Base-by-base conservation (phyloP, 2,329 filamentous ascomycete genomes). In the Arthroderma sp. region DNA sequence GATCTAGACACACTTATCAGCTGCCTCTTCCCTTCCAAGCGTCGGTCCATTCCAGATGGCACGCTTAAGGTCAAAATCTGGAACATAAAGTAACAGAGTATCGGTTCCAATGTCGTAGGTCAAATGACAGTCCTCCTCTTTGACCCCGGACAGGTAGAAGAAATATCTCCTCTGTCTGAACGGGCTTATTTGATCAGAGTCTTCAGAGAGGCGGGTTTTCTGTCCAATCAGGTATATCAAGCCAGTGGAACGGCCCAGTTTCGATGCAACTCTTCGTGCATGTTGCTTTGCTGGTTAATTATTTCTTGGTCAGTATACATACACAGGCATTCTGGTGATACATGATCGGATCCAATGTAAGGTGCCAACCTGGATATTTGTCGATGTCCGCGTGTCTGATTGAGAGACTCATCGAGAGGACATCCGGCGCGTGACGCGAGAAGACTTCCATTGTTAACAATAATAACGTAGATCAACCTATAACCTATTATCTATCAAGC, bases 11-110 rank as follows among this genome's bases (percentile, higher is more conserved):
- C 47, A 70, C 55, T 58, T 66, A n/a, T 63, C 66, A 51, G 75
- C 66, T 46, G 80, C 81, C 47, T 84, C 77, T 9, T 79, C 72
- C 7, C 54, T 50, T 4, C 60, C 59, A 6, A 67, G 49, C 4
- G 64, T 65, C 8, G 63, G 63, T 1, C 64, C 64, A 58, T 62
- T 65, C 62, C 62, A 67, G 43, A 67, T 61, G 22, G 62, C 61
- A 32, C 56, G 59, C 43, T 56, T 61, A n/a, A 66, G 75, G 51
- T 83, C 75, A 50, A 80, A 75, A 53, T 77, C 75, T 2, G 83
- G 83, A 40, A 89, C 78, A 74, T 82, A 91, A 29, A 89, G 73
- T 4, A 73, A 77, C 46, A 91, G 72, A 22, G 67, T 64, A 58
- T 88, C 81, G 7, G 65, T 64, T 30, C 61, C 60, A 48, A 78